These are phyloP conservation scores for Xylaria arbuscula DNA, from an alignment of 2,329 filamentous ascomycete species.

Conservation along the genomic window DNA sequence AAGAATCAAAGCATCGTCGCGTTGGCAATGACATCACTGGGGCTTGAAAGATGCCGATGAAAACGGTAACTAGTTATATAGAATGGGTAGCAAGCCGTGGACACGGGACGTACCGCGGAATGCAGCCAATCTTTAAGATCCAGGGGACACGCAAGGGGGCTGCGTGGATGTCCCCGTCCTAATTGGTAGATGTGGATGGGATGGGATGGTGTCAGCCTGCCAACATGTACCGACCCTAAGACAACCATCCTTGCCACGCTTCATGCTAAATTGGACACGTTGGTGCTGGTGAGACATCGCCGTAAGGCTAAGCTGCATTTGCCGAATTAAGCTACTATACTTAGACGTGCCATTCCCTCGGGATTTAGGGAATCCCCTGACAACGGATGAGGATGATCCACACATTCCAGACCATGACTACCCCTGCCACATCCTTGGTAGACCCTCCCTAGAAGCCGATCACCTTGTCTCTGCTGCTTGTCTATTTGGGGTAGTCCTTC, in stretches of 20 bases:
- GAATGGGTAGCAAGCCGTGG: conserved; percentile 13
- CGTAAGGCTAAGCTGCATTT: conserved; percentile 25
- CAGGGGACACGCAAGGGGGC: conserved; percentile 11
- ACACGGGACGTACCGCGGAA: conserved; percentile 28
- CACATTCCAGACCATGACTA: conserved; percentile 26
- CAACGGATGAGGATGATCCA: conserved; percentile 12
- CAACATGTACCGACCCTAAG: conserved; percentile 38
- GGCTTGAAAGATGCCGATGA: conserved; percentile 28
- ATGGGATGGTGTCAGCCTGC: conserved; percentile 35
- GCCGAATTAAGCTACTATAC: conserved; percentile 29
- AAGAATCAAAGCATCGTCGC: conserved; percentile 28
- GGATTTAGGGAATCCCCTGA: conserved; percentile 18
- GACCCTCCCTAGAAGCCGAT: conserved; percentile 11
- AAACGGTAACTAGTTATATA: conserved; percentile 22
- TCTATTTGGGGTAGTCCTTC: conserved; percentile 78
- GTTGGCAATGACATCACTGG: conserved; percentile 8
- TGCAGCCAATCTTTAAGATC: conserved; percentile 25
- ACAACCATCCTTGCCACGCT: conserved; percentile 40
- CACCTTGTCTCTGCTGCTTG: not conserved
- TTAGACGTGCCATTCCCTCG: conserved; percentile 34
- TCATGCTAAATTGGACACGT: conserved; percentile 28
- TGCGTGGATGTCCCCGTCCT: conserved; percentile 34
- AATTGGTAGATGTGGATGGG: conserved; percentile 22
- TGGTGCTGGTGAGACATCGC: conserved; percentile 30
- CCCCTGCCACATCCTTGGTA: conserved; percentile 13